phyloP scores from a whole-genome alignment of 257 asterid genomes.

The Prunella vulgaris region DNA sequence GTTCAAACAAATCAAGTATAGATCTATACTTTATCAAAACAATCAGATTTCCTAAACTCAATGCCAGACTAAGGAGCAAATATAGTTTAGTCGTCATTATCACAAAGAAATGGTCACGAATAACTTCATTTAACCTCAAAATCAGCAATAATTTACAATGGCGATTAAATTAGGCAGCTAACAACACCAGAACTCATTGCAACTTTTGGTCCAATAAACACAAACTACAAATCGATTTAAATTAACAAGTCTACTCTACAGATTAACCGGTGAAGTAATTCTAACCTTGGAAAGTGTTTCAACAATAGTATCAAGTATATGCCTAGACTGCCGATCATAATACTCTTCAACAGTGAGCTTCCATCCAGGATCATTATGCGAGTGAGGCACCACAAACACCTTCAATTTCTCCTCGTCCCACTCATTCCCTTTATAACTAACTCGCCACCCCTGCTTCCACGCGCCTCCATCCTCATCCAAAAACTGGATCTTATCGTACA shows the following conservation, averaged over 20 bases:
- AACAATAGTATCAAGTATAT: constrained; percentile 79
- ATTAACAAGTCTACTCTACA: neutral
- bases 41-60: constrained; percentile 8
- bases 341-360: constrained; percentile 92
- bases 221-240: neutral
- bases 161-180: neutral
- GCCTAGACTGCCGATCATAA: constrained; percentile 82
- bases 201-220: neutral
- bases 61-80: constrained; percentile 5
- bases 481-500: constrained; percentile 89
- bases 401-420: constrained; percentile 95
- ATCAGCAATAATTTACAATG: neutral
- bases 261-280: constrained; percentile 7
- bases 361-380: constrained; percentile 99
- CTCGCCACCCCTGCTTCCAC: constrained; percentile 99
- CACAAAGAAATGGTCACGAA: neutral
- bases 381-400: constrained; percentile 91
- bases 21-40: neutral
- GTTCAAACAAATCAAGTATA: constrained; percentile 16
- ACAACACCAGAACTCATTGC: constrained; percentile 2
- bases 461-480: constrained; percentile 91
- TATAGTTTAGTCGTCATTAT: neutral
- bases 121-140: neutral
- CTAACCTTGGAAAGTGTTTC: constrained; percentile 75
- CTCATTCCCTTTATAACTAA: constrained; percentile 73